These are phyloP conservation scores for Hibiscus trionum DNA, from an alignment of 345 rosid species.

Conservation along the genomic window DNA sequence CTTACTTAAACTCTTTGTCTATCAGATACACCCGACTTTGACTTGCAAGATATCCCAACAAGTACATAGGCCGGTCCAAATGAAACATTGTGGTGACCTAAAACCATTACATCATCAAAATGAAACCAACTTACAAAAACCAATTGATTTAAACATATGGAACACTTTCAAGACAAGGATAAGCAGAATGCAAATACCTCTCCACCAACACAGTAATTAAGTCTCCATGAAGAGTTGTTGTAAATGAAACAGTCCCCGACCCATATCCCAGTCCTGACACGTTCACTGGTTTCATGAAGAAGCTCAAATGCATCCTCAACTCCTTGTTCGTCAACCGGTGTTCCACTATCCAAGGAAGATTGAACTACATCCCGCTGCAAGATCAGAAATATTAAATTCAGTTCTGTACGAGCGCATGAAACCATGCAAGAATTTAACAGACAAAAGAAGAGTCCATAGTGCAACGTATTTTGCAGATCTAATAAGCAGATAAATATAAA, in stretches of 20 bases:
- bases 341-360: constrained; percentile 82
- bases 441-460: background rate
- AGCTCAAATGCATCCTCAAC: constrained; percentile 99
- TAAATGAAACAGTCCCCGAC: constrained; percentile 99
- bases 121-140: background rate
- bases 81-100: constrained; percentile 99
- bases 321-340: constrained; percentile 88
- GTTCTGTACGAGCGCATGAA: background rate
- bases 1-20: constrained; percentile 99
- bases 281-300: constrained; percentile 96
- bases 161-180: constrained; percentile 4
- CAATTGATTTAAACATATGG: background rate
- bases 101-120: constrained; percentile 6
- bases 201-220: constrained; percentile 98
- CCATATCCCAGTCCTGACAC: constrained; percentile 97
- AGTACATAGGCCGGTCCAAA: constrained; percentile 99
- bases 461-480: constrained; percentile 5
- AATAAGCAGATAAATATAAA: background rate
- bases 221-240: constrained; percentile 95
- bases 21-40: constrained; percentile 97
- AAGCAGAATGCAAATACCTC: constrained; percentile 51
- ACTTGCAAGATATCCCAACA: constrained; percentile 92
- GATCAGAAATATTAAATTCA: constrained; percentile 16
- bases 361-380: constrained; percentile 87
- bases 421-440: background rate